These are phyloP conservation scores for Podaxis pistillaris DNA, from an alignment of 768 basidiomycete genomes.

Conservation along the genomic window DNA sequence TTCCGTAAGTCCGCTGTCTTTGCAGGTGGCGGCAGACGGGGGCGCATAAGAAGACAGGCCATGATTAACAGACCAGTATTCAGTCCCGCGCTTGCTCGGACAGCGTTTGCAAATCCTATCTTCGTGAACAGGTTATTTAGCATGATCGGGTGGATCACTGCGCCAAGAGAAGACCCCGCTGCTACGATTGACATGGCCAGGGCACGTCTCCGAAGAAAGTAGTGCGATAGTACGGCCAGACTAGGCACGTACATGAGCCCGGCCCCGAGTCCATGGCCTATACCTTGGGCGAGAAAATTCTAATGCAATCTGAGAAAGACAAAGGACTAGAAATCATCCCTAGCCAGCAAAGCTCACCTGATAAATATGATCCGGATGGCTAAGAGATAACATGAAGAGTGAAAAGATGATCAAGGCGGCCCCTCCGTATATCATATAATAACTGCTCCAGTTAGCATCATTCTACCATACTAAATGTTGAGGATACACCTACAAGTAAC, in stretches of 20 bases:
- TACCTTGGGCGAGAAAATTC: conserved; percentile 46
- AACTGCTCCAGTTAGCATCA: conserved; percentile 17
- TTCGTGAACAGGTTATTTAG: conserved; percentile 43
- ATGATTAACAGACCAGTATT: conserved; percentile 17
- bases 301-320: conserved; percentile 16
- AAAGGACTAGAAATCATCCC: background rate
- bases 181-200: conserved; percentile 42
- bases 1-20: background rate
- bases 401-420: conserved; percentile 27
- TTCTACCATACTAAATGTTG: background rate
- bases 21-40: conserved; percentile 11
- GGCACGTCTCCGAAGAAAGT: conserved; percentile 40
- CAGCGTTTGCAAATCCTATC: conserved; percentile 17
- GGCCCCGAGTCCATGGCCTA: conserved; percentile 43
- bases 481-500: conserved; percentile 25
- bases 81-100: conserved; percentile 20
- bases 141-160: conserved; percentile 47
- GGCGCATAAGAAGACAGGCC: conserved; percentile 14
- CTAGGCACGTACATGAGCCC: conserved; percentile 45
- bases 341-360: conserved; percentile 20
- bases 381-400: conserved; percentile 32
- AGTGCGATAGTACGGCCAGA: conserved; percentile 42
- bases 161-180: conserved; percentile 27
- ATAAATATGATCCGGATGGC: conserved; percentile 28
- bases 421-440: conserved; percentile 28